Base-by-base conservation (phyloP, 768 basidiomycete species). In the Tricholoma hemisulphureum region DNA sequence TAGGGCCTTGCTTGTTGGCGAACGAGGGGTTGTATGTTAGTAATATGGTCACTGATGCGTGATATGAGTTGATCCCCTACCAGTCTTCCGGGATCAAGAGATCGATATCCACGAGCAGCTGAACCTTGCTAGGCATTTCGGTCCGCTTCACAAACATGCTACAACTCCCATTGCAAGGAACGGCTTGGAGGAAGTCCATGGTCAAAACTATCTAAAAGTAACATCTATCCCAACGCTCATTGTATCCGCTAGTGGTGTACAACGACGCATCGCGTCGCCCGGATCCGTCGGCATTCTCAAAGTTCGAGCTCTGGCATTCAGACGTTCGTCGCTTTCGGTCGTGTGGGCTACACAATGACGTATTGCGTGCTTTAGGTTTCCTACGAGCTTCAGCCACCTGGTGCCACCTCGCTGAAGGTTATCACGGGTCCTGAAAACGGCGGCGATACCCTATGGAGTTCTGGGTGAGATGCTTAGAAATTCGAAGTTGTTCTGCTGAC, bases 301-400 rank as follows among this genome's bases (percentile, higher is more conserved):
- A 88, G 67, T 62, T 85, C 13, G 91, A 92, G 62, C 79, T 93
- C 18, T 92, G 88, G 86, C 91, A 93, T 72, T 84, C 86, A 2
- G 93, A 94, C 69, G 89, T 89, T 57, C 58, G 70, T 58, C 2
- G 6, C 29, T 18, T 53, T 34, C 46, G 6, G 4, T 26, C 29
- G 7, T 24, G 24, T 11, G 2, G 24, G 16, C 2, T 39, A 37
- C 26, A 14, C 18, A n/a, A 28, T 7, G 3, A 41, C 9, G 6
- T 11, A 31, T 51, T 32, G 43, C 29, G 20, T 24, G 35, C 37
- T n/a, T 16, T 13, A 80, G 79, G 78, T 87, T 6, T 83, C 88
- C 4, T 94, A 92, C 72, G 91, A 95, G 70, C 65, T 88, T 13
- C 89, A 91, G 64, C 89, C 89, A n/a, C 91, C 91, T 1, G 81